Percentiles rank a stretch among this genome's conserved stretches.
These are phyloP conservation scores for Melaleuca alternifolia DNA, from an alignment of 345 rosid species.

Conservation along the genomic window DNA sequence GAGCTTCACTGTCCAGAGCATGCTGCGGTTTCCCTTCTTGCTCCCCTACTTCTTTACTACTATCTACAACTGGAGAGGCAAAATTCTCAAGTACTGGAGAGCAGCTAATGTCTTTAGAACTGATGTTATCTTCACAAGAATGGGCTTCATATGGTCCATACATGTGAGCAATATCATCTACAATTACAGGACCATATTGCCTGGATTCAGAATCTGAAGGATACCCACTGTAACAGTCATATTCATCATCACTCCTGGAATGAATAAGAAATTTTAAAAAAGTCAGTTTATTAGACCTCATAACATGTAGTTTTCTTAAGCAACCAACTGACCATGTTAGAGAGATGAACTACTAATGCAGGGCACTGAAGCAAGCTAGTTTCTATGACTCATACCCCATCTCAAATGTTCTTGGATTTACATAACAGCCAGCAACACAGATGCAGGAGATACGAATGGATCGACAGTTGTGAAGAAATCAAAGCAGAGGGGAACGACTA, in stretches of 20 bases:
- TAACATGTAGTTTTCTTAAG: background rate
- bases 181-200: conserved; percentile 32
- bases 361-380: background rate
- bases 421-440: background rate
- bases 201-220: conserved; percentile 44
- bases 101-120: conserved; percentile 23
- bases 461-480: background rate
- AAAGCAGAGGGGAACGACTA: background rate
- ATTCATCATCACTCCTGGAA: conserved; percentile 81
- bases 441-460: background rate
- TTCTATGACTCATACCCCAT: background rate
- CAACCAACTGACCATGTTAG: background rate
- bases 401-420: background rate
- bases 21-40: conserved; percentile 21
- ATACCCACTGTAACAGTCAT: conserved; percentile 54
- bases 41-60: conserved; percentile 12
- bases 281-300: background rate
- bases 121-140: conserved; percentile 33
- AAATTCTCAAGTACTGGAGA: conserved; percentile 36
- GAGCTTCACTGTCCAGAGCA: conserved; percentile 40
- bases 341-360: background rate
- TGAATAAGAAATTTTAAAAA: background rate
- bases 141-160: conserved; percentile 39
- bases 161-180: conserved; percentile 26
- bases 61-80: conserved; percentile 26